Percentiles rank a stretch among this genome's conserved stretches.
phyloP scores from a whole-genome alignment of 208 protist genomes.

The Herpetomonas muscarum region DNA sequence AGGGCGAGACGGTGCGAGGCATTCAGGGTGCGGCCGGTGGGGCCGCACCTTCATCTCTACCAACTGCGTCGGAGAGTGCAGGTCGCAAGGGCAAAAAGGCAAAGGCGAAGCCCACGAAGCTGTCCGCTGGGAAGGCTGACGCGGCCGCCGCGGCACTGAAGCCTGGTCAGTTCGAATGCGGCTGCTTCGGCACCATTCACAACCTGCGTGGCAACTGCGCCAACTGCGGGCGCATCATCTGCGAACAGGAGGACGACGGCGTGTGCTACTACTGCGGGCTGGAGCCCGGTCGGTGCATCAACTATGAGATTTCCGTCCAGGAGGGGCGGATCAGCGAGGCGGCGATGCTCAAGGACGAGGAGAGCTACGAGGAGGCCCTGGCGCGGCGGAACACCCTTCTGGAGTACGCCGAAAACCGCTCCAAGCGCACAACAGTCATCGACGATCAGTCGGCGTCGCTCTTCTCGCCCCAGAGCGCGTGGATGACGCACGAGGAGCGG shows the following conservation, averaged over 20 bases:
- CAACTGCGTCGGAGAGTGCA: background rate
- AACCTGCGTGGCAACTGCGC: slow-evolving; percentile 72
- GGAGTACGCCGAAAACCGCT: slow-evolving; percentile 62
- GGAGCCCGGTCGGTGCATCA: slow-evolving; percentile 58
- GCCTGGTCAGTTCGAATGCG: slow-evolving; percentile 75
- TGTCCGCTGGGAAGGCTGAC: slow-evolving; percentile 14
- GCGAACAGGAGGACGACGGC: slow-evolving; percentile 80
- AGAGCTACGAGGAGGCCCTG: slow-evolving; percentile 64
- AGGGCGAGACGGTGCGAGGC: slow-evolving; percentile 23
- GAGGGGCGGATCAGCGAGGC: slow-evolving; percentile 73
- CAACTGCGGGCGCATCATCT: slow-evolving; percentile 90
- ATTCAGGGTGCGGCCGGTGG: background rate
- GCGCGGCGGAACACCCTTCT: slow-evolving; percentile 68
- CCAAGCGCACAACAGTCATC: slow-evolving; percentile 78
- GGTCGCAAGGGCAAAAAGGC: background rate
- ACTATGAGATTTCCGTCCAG: slow-evolving; percentile 77
- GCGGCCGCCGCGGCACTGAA: slow-evolving; percentile 33
- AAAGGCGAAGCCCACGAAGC: slow-evolving; percentile 15
- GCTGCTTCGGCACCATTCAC: slow-evolving; percentile 85
- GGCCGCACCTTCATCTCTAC: background rate
- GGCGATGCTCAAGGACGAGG: slow-evolving; percentile 49
- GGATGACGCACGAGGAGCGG: slow-evolving; percentile 69
- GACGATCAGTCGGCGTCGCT: slow-evolving; percentile 82
- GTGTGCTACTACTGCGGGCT: slow-evolving; percentile 82
- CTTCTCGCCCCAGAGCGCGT: slow-evolving; percentile 68